phyloP scores from a whole-genome alignment of 495 filamentous ascomycete genomes.

The Aspergillus diversus region DNA sequence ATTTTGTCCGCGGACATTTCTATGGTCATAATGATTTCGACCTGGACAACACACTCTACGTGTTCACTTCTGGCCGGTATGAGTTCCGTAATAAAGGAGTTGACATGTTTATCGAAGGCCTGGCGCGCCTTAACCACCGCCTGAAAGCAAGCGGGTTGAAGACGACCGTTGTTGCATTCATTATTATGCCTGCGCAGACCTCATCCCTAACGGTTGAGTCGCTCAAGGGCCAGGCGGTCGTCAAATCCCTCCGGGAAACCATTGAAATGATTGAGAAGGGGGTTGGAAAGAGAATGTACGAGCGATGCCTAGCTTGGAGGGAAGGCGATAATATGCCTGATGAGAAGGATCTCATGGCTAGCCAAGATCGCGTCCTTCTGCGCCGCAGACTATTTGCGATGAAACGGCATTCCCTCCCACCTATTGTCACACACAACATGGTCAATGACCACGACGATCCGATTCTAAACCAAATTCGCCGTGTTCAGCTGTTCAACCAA shows the following conservation, averaged over 20 bases:
- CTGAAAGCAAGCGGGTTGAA: conserved; percentile 85
- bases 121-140: conserved; percentile 91
- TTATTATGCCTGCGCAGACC: conserved; percentile 99
- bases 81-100: conserved; percentile 98
- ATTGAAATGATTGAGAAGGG: conserved; percentile 86
- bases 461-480: conserved; percentile 92
- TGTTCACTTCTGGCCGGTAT: conserved; percentile 96
- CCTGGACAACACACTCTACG: conserved; percentile 94
- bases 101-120: conserved; percentile 98
- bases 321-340: conserved; percentile 92
- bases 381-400: conserved; percentile 91
- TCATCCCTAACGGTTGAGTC: conserved; percentile 94
- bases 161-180: conserved; percentile 96
- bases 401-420: conserved; percentile 87
- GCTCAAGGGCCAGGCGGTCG: conserved; percentile 93
- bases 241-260: conserved; percentile 93
- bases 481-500: conserved; percentile 96
- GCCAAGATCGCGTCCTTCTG: conserved; percentile 90
- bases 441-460: conserved; percentile 90
- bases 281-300: conserved; percentile 92
- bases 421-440: conserved; percentile 99
- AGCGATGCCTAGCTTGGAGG: conserved; percentile 89
- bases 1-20: conserved; percentile 97
- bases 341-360: conserved; percentile 90
- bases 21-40: conserved; percentile 98